Conservation (phyloP, 1,284 basidiomycete species). For the Austroboletus rostrupii region DNA sequence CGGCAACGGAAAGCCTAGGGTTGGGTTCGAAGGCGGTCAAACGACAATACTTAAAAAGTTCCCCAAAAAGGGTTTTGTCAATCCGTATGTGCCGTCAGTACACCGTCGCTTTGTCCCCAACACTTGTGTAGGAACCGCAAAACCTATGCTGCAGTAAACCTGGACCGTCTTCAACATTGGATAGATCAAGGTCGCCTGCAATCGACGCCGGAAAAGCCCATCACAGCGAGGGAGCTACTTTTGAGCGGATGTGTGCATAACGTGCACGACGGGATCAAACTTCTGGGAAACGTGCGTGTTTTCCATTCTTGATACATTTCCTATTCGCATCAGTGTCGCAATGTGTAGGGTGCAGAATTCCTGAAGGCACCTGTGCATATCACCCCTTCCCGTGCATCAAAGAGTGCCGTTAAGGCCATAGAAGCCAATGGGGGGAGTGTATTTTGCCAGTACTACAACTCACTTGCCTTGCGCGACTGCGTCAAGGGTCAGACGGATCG, state of each 20-base stretch:
- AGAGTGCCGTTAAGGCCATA: conserved; percentile 82
- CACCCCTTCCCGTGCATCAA: conserved; percentile 81
- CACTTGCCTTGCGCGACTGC: conserved; percentile 77
- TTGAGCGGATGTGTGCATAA: conserved; percentile 86
- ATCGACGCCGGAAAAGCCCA: conserved; percentile 77
- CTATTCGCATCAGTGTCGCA: conserved; percentile 4
- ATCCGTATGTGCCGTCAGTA: conserved; percentile 62
- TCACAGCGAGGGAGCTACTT: conserved; percentile 84
- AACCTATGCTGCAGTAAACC: conserved; percentile 80
- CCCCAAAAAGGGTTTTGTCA: conserved; percentile 93
- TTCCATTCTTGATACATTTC: neutral
- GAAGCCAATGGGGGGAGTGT: conserved; percentile 82
- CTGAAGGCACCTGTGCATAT: conserved; percentile 79
- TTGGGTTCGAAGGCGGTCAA: conserved; percentile 94
- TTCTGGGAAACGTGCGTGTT: conserved; percentile 74
- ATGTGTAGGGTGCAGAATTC: conserved; percentile 56
- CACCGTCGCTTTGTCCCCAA: conserved; percentile 6
- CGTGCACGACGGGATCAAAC: conserved; percentile 86
- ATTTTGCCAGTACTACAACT: conserved; percentile 91
- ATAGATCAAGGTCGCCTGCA: conserved; percentile 81
- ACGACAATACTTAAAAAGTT: conserved; percentile 90
- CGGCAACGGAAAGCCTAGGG: conserved; percentile 78
- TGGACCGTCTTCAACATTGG: conserved; percentile 89
- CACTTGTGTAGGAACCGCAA: conserved; percentile 54
- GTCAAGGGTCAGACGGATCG: conserved; percentile 70